Conservation (phyloP, 169 alveolate species). For the Eimeria acervulina region DNA sequence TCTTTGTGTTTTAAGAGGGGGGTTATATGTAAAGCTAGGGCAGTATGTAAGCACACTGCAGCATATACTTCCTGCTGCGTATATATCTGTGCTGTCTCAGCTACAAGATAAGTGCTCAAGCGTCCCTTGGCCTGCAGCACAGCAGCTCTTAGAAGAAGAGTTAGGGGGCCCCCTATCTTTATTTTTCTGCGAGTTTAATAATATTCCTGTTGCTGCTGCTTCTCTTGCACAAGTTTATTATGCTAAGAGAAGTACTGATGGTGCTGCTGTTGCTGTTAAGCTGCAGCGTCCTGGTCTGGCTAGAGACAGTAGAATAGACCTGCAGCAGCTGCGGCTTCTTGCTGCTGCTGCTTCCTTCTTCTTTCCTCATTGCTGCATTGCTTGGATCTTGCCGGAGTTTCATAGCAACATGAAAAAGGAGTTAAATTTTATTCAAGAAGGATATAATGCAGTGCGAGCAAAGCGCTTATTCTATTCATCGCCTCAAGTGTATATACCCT, state of each 20-base stretch:
- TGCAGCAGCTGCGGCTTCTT: constrained; percentile 11
- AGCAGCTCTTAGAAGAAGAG: constrained; percentile 75
- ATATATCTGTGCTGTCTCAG: constrained; percentile 83
- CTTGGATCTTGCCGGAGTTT: constrained; percentile 74
- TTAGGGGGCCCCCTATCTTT: constrained; percentile 76
- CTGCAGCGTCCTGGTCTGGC: constrained; percentile 87
- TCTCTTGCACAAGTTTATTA: constrained; percentile 90
- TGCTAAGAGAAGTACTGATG: constrained; percentile 85
- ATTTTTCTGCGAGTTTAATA: constrained; percentile 82
- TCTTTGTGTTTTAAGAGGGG: constrained; percentile 86
- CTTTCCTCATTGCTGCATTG: constrained; percentile 42
- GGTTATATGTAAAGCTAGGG: constrained; percentile 89
- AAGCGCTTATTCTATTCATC: neutral
- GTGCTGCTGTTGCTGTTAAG: constrained; percentile 89
- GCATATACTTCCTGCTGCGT: constrained; percentile 87
- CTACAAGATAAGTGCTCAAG: constrained; percentile 86
- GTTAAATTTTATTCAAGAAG: constrained; percentile 54
- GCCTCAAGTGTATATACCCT: constrained; percentile 33
- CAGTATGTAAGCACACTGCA: constrained; percentile 87
- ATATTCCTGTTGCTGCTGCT: constrained; percentile 88
- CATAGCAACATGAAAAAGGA: constrained; percentile 51
- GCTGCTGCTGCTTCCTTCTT: neutral
- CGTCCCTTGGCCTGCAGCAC: neutral
- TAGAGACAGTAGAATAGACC: constrained; percentile 5
- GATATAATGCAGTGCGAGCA: neutral